Base-by-base conservation (phyloP, 805 yeast genomes). In the Kazachstania bromeliacearum region DNA sequence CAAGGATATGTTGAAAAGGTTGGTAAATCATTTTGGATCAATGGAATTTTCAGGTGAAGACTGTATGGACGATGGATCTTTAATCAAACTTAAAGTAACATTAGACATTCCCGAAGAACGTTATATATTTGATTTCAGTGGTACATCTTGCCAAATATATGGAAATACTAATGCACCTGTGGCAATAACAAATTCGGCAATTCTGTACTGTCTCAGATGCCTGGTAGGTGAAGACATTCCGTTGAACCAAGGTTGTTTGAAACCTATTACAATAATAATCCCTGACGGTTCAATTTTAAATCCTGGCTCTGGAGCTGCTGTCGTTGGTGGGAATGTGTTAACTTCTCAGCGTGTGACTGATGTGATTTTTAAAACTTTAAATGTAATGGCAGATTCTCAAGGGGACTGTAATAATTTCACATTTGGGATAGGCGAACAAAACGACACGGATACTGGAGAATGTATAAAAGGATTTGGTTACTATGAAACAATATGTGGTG, bases 381-480 rank as follows among this genome's bases (percentile, higher is more conserved):
- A 73, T 42, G 85, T 87, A 4, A 82, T 85, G 65, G 96, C 96
- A 2, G 96, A 87, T 45, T 87, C 96, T 1, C 97, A 89, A 61
- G 96, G 96, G 29, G 87, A 92, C 41, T 85, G 95, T 58, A 89
- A 92, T 60, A 92, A 89, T 60, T 75, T 89, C 48, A 88, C 96
- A 0, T 89, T 88, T 64, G 96, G 96, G 17, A 74, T 72, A 19
- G 84, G 79, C 42, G 84, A 78, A 44, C 89, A 85, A 32, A 70
- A 71, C 39, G 63, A 58, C 38, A 62, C 60, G 8, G 53, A 67
- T 60, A 64, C 77, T 53, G 50, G 74, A 42, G 46, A 42, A 6
- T 34, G 35, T 7, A 64, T 68, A 58, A 60, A 67, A 7, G 85
- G 88, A 0, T 85, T 85, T 57, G 95, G 96, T 0, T 87, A 87